These are phyloP conservation scores for Metschnikowia shivogae DNA, from an alignment of 805 yeast species.

Conservation along the genomic window DNA sequence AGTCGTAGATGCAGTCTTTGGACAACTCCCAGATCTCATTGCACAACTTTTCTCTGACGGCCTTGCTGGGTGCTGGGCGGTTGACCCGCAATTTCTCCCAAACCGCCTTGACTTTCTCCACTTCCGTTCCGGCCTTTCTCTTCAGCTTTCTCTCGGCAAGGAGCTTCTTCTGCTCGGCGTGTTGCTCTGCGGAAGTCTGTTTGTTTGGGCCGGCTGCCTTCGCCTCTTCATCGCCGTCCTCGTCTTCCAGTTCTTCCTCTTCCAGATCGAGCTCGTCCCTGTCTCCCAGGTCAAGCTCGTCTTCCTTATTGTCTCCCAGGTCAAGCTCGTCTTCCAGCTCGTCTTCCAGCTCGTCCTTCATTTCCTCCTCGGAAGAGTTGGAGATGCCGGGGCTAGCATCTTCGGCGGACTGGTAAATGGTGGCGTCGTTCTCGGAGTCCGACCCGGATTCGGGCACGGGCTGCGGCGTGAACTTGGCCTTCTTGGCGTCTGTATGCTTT, in stretches of 20 bases:
- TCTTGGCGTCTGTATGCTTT: constrained; percentile 21
- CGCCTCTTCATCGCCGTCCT: constrained; percentile 21
- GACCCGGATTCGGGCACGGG: constrained; percentile 23
- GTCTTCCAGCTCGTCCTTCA: background rate
- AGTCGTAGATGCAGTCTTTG: constrained; percentile 71
- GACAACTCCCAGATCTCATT: constrained; percentile 82
- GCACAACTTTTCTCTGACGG: constrained; percentile 69
- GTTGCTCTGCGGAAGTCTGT: constrained; percentile 59
- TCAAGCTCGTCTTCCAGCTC: background rate
- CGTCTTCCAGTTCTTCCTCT: constrained; percentile 9
- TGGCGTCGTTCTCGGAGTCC: constrained; percentile 18
- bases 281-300: constrained; percentile 15
- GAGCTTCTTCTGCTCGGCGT: constrained; percentile 76
- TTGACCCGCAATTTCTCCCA: constrained; percentile 93
- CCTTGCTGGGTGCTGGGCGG: constrained; percentile 74
- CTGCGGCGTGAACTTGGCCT: constrained; percentile 17
- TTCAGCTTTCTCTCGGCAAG: constrained; percentile 79
- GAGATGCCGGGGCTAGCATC: constrained; percentile 19
- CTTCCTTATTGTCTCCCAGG: constrained; percentile 23
- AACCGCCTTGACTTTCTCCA: constrained; percentile 74
- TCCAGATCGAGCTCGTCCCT: constrained; percentile 13
- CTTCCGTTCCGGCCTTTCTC: constrained; percentile 83
- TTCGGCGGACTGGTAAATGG: constrained; percentile 23
- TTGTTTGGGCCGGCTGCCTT: constrained; percentile 38
- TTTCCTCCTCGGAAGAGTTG: constrained; percentile 11